Base-by-base conservation (phyloP, 2,329 filamentous ascomycete genomes). In the Nemania serpens region DNA sequence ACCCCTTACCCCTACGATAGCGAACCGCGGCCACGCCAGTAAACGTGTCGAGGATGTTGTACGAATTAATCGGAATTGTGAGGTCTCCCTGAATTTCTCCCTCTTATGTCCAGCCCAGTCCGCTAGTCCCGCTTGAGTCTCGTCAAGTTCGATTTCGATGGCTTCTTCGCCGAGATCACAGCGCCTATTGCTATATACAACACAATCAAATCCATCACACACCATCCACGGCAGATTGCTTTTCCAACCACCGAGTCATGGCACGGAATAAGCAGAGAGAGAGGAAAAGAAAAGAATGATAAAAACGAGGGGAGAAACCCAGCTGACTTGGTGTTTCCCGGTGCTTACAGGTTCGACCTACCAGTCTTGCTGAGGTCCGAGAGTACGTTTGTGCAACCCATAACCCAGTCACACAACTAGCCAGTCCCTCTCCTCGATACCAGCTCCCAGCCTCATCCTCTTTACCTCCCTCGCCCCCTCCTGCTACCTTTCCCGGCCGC, bases 21-120 rank as follows among this genome's bases (percentile, higher is more conserved):
- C 48, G 15, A n/a, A 12, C 20, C 17, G 34, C 18, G 45, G 18
- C 20, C 22, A 11, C 13, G 17, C 36, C n/a, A 17, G 18, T n/a
- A 6, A 39, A 29, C 25, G 25, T 29, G 37, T 33, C 29, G 61
- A 67, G 65, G 62, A 72, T 99, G 95, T 82, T 99, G 80, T 99
- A 99, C 83, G 95, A 99, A 82, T 82, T 98, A 74, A 95, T 99
- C 78, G 95, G 91, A 77, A 89, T 97, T 79, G 95, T 97, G 81
- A 73, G 89, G 81, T 34, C 15, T 15, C 9, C n/a, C 36, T 12
- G 15, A 13, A 13, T 12, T 39, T 10, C 36, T 39, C 4, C 11
- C 36, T 39, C 15, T n/a, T 5, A 5, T 10, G 11, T 39, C 36
- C 15, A 36, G 6, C 6, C 12, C 34, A 36, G 36, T 10, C 36